A percentile compares a stretch with the other conserved stretches of the same genome.
Conservation (phyloP, 371 early-diverging fungal species). For the Synchytrium microbalum region DNA sequence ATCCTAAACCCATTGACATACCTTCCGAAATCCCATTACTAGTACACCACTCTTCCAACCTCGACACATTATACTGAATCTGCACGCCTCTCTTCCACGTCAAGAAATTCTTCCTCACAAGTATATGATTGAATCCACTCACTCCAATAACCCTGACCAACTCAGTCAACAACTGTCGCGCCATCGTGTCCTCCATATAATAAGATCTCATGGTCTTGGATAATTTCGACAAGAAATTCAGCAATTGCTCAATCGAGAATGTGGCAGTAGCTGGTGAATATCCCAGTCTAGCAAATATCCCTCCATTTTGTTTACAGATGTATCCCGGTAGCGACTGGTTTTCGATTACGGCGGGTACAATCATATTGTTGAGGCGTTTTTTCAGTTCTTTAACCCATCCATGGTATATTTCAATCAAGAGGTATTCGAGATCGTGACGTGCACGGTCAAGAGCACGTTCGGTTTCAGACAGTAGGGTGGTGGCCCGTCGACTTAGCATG, state of each 20-base stretch:
- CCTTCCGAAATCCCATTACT: slow-evolving; percentile 79
- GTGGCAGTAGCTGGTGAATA: slow-evolving; percentile 53
- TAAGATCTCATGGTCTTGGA: slow-evolving; percentile 91
- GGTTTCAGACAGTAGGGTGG: slow-evolving; percentile 15
- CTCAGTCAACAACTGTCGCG: slow-evolving; percentile 77
- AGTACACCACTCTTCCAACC: slow-evolving; percentile 95
- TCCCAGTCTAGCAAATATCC: slow-evolving; percentile 62
- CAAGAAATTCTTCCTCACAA: slow-evolving; percentile 66
- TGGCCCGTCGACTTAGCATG: slow-evolving; percentile 11
- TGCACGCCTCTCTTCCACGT: slow-evolving; percentile 72
- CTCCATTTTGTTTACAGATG: slow-evolving; percentile 77
- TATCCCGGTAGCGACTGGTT: slow-evolving; percentile 85
- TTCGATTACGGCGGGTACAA: slow-evolving; percentile 89
- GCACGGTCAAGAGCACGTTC: slow-evolving; percentile 35
- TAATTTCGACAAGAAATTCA: slow-evolving; percentile 83
- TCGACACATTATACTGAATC: slow-evolving; percentile 93
- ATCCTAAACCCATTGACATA: too few species aligned
- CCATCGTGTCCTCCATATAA: slow-evolving; percentile 75
- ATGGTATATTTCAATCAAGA: slow-evolving; percentile 57
- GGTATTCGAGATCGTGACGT: slow-evolving; percentile 46
- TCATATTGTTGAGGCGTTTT: slow-evolving; percentile 85
- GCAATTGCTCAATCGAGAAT: slow-evolving; percentile 83
- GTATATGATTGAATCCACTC: slow-evolving; percentile 86
- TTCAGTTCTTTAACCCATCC: slow-evolving; percentile 91
- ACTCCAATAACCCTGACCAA: slow-evolving; percentile 85